Evolutionary conservation across 2,329 filamentous ascomycete species (phyloP).

Genomic region (Neofusicoccum sp.): DNA sequence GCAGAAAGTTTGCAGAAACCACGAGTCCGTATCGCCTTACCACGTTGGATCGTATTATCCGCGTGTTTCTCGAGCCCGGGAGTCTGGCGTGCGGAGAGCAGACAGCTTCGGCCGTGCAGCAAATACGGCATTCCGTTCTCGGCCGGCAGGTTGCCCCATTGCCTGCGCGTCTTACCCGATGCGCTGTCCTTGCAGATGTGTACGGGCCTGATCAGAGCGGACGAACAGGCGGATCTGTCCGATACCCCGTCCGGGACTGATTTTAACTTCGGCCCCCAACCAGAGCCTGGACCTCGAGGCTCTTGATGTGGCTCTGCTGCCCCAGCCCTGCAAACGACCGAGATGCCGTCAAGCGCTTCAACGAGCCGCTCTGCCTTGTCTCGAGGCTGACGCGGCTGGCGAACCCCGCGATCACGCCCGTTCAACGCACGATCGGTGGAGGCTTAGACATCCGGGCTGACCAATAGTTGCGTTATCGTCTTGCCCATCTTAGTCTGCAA

Average conservation of each 20-base stretch:
- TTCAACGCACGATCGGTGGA: background rate
- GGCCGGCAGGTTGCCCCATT: no score
- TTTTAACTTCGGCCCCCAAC: background rate
- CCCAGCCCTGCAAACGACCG: background rate
- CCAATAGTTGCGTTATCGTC: constrained; percentile 1
- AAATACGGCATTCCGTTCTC: background rate
- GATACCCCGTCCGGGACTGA: no score
- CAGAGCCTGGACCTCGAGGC: background rate
- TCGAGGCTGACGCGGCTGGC: no score
- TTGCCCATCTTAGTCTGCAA: background rate
- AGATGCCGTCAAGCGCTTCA: background rate
- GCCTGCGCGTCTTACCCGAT: constrained; percentile 14
- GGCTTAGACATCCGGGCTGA: background rate
- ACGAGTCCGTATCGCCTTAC: background rate
- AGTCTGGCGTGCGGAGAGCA: no score
- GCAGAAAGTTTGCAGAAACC: background rate
- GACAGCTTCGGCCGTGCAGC: background rate
- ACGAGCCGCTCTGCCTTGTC: background rate
- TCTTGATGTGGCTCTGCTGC: background rate
- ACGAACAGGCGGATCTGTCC: background rate
- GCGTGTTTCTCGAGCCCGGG: no score
- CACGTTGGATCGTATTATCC: no score
- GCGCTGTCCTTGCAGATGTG: background rate
- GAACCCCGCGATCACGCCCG: background rate
- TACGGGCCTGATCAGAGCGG: background rate